Percentiles rank a stretch among this genome's conserved stretches.
Evolutionary conservation across 1,284 basidiomycete genomes (phyloP).

Genomic region (Sporisorium sorghi): DNA sequence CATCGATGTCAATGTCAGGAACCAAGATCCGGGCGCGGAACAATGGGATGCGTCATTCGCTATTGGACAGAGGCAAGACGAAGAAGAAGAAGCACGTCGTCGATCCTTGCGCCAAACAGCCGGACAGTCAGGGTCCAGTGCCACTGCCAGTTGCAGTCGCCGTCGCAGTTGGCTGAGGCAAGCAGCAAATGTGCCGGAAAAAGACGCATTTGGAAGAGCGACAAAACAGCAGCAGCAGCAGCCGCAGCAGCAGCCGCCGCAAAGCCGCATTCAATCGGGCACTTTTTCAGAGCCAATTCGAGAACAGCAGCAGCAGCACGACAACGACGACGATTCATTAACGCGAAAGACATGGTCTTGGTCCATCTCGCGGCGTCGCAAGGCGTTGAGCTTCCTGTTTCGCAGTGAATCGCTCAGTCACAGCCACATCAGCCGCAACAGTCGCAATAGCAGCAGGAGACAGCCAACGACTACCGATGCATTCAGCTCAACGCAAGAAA

Average conservation of each 20-base stretch:
- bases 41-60: conserved; percentile 1
- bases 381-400: conserved; percentile 9
- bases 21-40: background rate
- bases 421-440: too few species aligned
- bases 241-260: too few species aligned
- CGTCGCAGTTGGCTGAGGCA: background rate
- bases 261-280: background rate
- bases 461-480: background rate
- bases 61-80: background rate
- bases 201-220: conserved; percentile 35
- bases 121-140: conserved; percentile 15
- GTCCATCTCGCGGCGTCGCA: conserved; percentile 7
- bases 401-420: background rate
- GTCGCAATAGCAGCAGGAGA: too few species aligned
- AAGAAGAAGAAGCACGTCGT: conserved; percentile 21
- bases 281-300: background rate
- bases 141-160: background rate
- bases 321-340: conserved; percentile 1
- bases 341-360: conserved; percentile 22
- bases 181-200: conserved; percentile 6
- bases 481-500: background rate
- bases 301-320: background rate
- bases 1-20: too few species aligned
- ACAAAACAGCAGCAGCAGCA: background rate
- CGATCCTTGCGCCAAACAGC: conserved; percentile 16